A percentile compares a stretch with the other conserved stretches of the same genome.
Evolutionary conservation across 2,329 filamentous ascomycete species (phyloP).

Genomic region (Aspergillus sp.): DNA sequence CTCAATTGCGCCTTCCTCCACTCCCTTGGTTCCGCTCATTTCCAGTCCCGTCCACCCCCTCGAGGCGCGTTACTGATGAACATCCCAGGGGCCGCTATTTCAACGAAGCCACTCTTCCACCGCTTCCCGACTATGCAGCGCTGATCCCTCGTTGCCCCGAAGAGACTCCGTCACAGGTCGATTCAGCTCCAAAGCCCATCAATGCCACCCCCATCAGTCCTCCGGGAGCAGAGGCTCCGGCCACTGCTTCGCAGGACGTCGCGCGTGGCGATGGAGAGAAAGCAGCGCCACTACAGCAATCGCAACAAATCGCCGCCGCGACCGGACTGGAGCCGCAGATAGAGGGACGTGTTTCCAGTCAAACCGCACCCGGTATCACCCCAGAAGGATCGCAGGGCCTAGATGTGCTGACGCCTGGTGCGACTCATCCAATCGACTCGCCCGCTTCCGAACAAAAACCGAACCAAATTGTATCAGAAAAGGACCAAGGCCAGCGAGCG

Average conservation of each 20-base stretch:
- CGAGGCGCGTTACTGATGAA: constrained; percentile 9
- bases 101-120: constrained; percentile 53
- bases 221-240: constrained; percentile 14
- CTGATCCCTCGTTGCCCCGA: constrained; percentile 28
- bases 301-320: constrained; percentile 8
- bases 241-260: constrained; percentile 9
- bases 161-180: constrained; percentile 32
- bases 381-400: constrained; percentile 11
- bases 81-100: constrained; percentile 54
- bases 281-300: constrained; percentile 2
- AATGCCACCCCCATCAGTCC: constrained; percentile 22
- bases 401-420: constrained; percentile 12
- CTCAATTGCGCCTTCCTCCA: background rate
- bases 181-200: constrained; percentile 32
- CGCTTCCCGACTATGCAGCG: constrained; percentile 32
- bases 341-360: constrained; percentile 3
- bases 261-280: constrained; percentile 5
- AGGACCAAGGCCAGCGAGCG: constrained; percentile 22
- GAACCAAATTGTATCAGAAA: constrained; percentile 18
- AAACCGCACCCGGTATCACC: constrained; percentile 10
- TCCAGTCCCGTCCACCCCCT: background rate
- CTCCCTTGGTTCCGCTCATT: background rate
- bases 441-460: constrained; percentile 37
- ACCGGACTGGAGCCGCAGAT: constrained; percentile 10
- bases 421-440: constrained; percentile 51